Base-by-base conservation (phyloP, 2,329 filamentous ascomycete species). In the Fusarium concolor region DNA sequence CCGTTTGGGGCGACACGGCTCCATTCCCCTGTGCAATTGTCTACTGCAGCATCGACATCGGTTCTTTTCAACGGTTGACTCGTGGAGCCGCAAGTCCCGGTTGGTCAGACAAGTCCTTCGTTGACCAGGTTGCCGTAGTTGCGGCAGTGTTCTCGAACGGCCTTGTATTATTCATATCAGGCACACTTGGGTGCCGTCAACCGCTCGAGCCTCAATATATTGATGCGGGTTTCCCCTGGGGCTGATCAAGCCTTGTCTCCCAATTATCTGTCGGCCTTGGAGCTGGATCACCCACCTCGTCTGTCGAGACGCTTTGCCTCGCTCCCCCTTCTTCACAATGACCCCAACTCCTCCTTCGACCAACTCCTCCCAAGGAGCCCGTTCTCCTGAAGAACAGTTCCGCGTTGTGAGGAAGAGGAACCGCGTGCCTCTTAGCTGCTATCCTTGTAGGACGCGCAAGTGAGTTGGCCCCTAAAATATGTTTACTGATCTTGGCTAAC, bases 341-440 rank as follows among this genome's bases (percentile, higher is more conserved):
- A 89, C 89, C 62, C 91, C 91, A 24, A 94, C 92, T 50, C 91
- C 92, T 56, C 89, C 91, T 20, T 94, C 92, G 29, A 92, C 91
- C 54, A 90, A 89, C 35, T 92, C 92, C 10, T 96, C 93, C 68
- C 89, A 89, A 61, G 88, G 91, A 68, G 86, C 83, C 24, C 90
- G 92, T 66, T 97, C 94, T 43, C 93, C 94, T 33, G 93, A 97
- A 78, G 89, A 92, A 53, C 91, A 95, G 70, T 97, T 92, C 75
- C 89, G 93, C 72, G 90, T 97, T 50, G 92, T 97, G 62, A 90
- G 95, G 70, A 97, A 96, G 83, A 89, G 95, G 77, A 97, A 98
- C 76, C 87, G 95, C 62, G 90, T 97, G 17, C 95, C 95, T 45
- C 84, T 98, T 49, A 97, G 94, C 75, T 98, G 95, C 78, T 92